Evolutionary conservation across 2,329 filamentous ascomycete genomes (phyloP).

Genomic region (Calonectria multiphialidica): DNA sequence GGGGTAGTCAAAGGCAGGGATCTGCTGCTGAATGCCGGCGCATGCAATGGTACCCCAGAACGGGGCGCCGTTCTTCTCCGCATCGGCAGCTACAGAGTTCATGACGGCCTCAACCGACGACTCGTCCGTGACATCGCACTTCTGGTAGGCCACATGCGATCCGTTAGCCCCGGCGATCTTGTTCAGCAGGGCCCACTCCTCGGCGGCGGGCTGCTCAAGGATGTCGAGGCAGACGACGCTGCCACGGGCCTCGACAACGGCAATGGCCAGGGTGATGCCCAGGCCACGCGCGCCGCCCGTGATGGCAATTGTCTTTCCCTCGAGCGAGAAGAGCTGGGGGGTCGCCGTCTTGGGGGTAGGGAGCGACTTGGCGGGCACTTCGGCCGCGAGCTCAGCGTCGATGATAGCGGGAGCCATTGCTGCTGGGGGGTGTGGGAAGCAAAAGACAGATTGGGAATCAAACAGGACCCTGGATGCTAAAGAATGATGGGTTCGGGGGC

Average conservation of each 20-base stretch:
- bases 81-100: conserved; percentile 51
- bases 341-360: conserved; percentile 44
- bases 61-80: conserved; percentile 45
- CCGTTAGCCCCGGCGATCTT: conserved; percentile 53
- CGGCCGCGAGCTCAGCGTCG: conserved; percentile 45
- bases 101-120: conserved; percentile 49
- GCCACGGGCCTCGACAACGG: conserved; percentile 62
- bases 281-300: conserved; percentile 65
- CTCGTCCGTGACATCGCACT: conserved; percentile 62
- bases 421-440: neutral
- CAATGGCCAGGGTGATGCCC: conserved; percentile 61
- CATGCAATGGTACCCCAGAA: conserved; percentile 58
- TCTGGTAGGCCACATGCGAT: conserved; percentile 53
- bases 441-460: neutral
- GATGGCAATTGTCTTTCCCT: conserved; percentile 58
- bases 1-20: conserved; percentile 60
- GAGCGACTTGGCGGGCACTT: conserved; percentile 46
- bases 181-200: conserved; percentile 56
- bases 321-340: conserved; percentile 58
- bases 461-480: neutral
- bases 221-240: conserved; percentile 63
- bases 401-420: conserved; percentile 44
- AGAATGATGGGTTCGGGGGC: neutral
- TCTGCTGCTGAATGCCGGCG: conserved; percentile 62
- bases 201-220: conserved; percentile 49